Base-by-base conservation (phyloP, 768 basidiomycete genomes). In the Tephrocybe sp. region DNA sequence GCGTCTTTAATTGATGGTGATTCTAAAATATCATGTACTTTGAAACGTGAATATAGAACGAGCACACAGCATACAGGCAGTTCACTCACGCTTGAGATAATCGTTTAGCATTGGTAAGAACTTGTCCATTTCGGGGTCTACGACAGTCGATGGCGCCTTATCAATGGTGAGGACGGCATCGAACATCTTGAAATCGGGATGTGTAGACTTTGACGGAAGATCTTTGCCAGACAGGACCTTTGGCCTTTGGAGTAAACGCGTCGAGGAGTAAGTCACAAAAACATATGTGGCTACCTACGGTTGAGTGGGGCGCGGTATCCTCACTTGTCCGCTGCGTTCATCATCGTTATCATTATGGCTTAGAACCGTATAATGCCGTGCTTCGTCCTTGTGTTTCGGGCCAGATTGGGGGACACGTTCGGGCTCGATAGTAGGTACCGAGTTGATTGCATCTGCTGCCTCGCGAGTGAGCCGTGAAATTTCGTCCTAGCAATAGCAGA, bases 71-170 rank as follows among this genome's bases (percentile, higher is more conserved):
- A 26, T 7, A 4, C 46, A 9, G 5, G 4, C 46, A 9, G 5
- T 47, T 21, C 33, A 65, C 80, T 37, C 54, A 88, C 90, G 55
- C 54, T 68, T 84, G 45, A 84, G 74, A 65, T 91, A 92, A 54
- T 89, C 86, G 51, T 82, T 79, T n/a, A 92, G 68, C 74, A 92
- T 73, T 0, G 89, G 85, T 39, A 88, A 53, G 61, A 92, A 90
- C 48, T 87, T 88, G 48, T 85, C 88, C 73, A 91, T 80, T 58
- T 90, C 87, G 4, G 73, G 61, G 56, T 84, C 85, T 4, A 73
- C 50, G 10, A 68, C 66, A 2, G 66, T 48, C 4, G 59, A 38
- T 17, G 63, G 36, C 7, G 59, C 17, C 28, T 65, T 66, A 36
- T 68, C 65, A 9, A 68, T 57, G 33, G 77, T 68, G 3, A 70